Percentiles rank a stretch among this genome's conserved stretches.
Conservation (phyloP, 2,329 filamentous ascomycete species). For the Claviceps sp. region DNA sequence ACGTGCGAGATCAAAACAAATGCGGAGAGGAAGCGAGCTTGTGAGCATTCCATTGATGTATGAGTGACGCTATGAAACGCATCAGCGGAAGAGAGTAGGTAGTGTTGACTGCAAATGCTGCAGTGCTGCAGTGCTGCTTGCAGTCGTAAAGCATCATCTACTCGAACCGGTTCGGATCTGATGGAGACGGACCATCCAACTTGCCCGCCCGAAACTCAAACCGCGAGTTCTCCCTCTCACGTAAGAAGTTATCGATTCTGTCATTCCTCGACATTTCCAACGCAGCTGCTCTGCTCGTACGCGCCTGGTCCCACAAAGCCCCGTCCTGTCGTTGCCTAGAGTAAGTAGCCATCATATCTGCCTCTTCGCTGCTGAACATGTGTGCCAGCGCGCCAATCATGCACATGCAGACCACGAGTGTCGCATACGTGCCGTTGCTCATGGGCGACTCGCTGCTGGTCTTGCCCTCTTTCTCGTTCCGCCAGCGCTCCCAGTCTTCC, state of each 20-base stretch:
- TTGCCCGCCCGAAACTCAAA: constrained; percentile 20
- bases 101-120: no score
- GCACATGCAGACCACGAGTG: constrained; percentile 55
- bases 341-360: constrained; percentile 37
- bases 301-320: constrained; percentile 48
- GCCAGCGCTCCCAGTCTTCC: constrained; percentile 92
- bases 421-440: constrained; percentile 64
- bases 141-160: neutral
- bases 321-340: constrained; percentile 51
- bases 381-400: constrained; percentile 61
- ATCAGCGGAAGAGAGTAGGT: neutral
- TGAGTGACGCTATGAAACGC: no score
- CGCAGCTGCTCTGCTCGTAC: constrained; percentile 37
- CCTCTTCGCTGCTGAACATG: constrained; percentile 45
- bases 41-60: no score
- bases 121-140: neutral
- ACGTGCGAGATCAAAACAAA: no score
- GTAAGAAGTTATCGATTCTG: constrained; percentile 65
- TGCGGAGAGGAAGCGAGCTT: no score
- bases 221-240: constrained; percentile 46
- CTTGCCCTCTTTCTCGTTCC: constrained; percentile 37
- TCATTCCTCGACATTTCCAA: constrained; percentile 43
- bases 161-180: constrained; percentile 4
- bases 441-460: constrained; percentile 45
- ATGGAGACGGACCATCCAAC: constrained; percentile 13